Percentiles rank a stretch among this genome's conserved stretches.
Evolutionary conservation across 179 eudicot species (phyloP).

Genomic region (Corrigiola litoralis): DNA sequence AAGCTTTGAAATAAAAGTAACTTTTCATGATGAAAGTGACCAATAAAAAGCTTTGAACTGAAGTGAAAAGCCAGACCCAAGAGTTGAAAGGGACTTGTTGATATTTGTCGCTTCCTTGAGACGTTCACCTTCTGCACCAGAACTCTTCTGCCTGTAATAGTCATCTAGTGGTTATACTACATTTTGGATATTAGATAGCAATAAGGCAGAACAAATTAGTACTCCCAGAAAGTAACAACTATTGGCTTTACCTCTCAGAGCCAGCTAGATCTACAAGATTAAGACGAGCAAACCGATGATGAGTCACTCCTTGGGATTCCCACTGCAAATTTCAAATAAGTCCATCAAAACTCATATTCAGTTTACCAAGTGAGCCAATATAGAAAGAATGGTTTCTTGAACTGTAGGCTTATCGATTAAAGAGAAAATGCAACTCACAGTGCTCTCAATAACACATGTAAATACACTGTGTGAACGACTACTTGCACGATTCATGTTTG

Average conservation of each 20-base stretch:
- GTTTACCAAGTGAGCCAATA: not conserved
- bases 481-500: slow-evolving; percentile 98
- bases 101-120: slow-evolving; percentile 98
- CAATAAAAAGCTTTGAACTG: not conserved
- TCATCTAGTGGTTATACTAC: not conserved
- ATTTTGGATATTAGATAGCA: not conserved
- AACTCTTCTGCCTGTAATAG: slow-evolving; percentile 81
- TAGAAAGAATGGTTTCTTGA: not conserved
- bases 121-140: slow-evolving; percentile 99
- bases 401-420: not conserved
- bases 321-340: slow-evolving; percentile 48
- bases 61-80: slow-evolving; percentile 56
- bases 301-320: slow-evolving; percentile 98
- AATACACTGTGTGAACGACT: slow-evolving; percentile 99
- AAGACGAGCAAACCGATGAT: slow-evolving; percentile 89
- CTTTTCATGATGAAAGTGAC: not conserved
- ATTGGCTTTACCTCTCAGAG: slow-evolving; percentile 74
- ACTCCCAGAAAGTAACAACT: not conserved
- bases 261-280: slow-evolving; percentile 99
- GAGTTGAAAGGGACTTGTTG: slow-evolving; percentile 94
- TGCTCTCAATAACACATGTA: slow-evolving; percentile 89
- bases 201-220: not conserved
- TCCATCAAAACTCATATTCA: slow-evolving; percentile 1
- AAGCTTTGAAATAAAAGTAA: not conserved
- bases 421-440: slow-evolving; percentile 38